Base-by-base conservation (phyloP, 345 rosid genomes). In the Toxicodendron radicans region DNA sequence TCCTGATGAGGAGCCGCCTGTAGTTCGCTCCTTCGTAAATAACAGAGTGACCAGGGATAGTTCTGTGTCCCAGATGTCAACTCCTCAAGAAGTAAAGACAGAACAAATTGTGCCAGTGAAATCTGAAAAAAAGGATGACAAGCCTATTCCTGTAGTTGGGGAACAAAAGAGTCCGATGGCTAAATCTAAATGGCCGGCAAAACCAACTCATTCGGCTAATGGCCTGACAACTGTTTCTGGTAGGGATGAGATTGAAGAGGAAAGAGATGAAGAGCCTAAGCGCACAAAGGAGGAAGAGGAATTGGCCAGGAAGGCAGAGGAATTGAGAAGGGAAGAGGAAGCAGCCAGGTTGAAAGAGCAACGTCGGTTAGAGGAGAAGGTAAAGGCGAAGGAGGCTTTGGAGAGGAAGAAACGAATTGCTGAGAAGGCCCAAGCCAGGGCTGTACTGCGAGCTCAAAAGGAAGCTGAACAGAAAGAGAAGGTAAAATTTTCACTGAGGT, bases 391-490 rank as follows among this genome's bases (percentile, higher is more conserved):
- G 78, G 98, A 91, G 68, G 98, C 97, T 64, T 59, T 82, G 75
- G 90, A 90, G 83, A 87, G 97, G 80, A 92, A 90, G 81, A 89
- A 85, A 71, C 85, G 89, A 73, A 87, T 43, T 49, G 91, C 87
- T 2, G 97, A 90, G 57, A 88, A 86, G 76, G 97, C 97, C 21
- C 87, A 81, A 76, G 91, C 95, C 54, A 84, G 93, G 80, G 97
- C 92, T 71, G 87, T 76, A 6, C 58, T 78, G 52, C 90, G 81
- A 81, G 97, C 88, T 54, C 87, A 82, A 68, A 92, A 86, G 83
- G 97, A 90, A 85, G 89, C 97, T 46, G 97, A 89, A 79, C 82
- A 78, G 86, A 83, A 83, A 68, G 95, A 89, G 81, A 90, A 83
- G 94, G 97, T 92, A 76, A 83, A 73, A 80, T 38, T 48, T 64